These are phyloP conservation scores for Datura wrightii DNA, from an alignment of 257 asterid species.

Conservation along the genomic window DNA sequence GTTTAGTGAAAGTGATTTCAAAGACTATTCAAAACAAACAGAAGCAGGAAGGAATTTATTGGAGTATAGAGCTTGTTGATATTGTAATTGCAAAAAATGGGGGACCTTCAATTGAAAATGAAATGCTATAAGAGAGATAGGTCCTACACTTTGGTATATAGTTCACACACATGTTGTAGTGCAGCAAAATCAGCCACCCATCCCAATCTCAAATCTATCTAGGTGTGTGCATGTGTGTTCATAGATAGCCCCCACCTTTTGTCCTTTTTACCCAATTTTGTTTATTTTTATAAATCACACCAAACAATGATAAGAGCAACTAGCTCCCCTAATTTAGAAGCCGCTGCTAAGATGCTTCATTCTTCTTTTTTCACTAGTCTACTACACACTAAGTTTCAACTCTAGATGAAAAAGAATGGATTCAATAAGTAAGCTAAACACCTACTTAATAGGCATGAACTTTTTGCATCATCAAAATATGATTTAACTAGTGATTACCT, in stretches of 20 bases:
- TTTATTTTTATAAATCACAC: background rate
- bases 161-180: constrained; percentile 22
- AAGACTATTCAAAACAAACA: constrained; percentile 11
- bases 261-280: background rate
- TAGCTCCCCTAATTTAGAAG: background rate
- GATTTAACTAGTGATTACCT: too few species aligned
- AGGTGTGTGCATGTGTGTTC: constrained; percentile 22
- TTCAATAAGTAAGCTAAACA: too few species aligned
- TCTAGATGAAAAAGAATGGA: background rate
- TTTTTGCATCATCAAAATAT: too few species aligned
- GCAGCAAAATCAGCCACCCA: constrained; percentile 29
- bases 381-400: background rate
- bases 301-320: background rate
- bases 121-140: background rate
- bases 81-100: background rate
- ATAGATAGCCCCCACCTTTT: constrained; percentile 15
- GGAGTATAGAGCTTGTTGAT: constrained; percentile 5
- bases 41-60: background rate
- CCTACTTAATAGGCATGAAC: background rate
- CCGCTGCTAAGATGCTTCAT: constrained; percentile 25
- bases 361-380: background rate
- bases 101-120: constrained; percentile 10
- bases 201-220: constrained; percentile 28
- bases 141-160: constrained; percentile 10
- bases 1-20: constrained; percentile 8